Conservation (phyloP, 2,329 filamentous ascomycete species). For the Seiridium unicorne region DNA sequence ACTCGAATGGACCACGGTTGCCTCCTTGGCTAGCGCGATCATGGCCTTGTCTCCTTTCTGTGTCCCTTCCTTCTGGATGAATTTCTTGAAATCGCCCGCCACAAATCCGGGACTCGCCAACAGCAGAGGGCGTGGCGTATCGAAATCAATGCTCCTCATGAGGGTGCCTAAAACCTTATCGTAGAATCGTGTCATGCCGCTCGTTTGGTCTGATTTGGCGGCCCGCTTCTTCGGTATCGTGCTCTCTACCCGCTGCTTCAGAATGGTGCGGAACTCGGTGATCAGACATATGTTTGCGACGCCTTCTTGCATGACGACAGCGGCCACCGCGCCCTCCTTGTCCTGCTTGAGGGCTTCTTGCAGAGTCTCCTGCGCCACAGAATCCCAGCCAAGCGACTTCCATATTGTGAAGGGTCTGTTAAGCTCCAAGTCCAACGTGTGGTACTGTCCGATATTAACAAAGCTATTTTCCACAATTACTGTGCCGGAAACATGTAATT, state of each 20-base stretch:
- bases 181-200: conserved; percentile 76
- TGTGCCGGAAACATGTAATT: conserved; percentile 55
- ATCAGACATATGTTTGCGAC: conserved; percentile 81
- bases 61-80: conserved; percentile 60
- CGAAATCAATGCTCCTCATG: conserved; percentile 74
- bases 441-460: conserved; percentile 54
- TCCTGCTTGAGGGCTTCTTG: conserved; percentile 77
- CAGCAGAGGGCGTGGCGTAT: conserved; percentile 67
- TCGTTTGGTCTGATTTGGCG: conserved; percentile 62
- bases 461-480: conserved; percentile 52
- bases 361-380: conserved; percentile 76
- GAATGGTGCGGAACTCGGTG: conserved; percentile 74
- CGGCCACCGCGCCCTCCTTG: conserved; percentile 78
- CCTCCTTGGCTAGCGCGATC: conserved; percentile 57
- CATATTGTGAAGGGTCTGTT: conserved; percentile 84
- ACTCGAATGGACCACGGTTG: conserved; percentile 77
- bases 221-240: conserved; percentile 67
- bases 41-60: conserved; percentile 67
- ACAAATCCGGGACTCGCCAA: conserved; percentile 89
- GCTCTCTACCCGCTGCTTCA: conserved; percentile 69
- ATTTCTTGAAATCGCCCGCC: conserved; percentile 76
- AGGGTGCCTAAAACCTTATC: conserved; percentile 74
- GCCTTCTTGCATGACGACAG: conserved; percentile 91
- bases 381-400: conserved; percentile 88
- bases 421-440: conserved; percentile 77